Evolutionary conservation across 306 rosid genomes (phyloP).

Genomic region (Mimosa pudica): DNA sequence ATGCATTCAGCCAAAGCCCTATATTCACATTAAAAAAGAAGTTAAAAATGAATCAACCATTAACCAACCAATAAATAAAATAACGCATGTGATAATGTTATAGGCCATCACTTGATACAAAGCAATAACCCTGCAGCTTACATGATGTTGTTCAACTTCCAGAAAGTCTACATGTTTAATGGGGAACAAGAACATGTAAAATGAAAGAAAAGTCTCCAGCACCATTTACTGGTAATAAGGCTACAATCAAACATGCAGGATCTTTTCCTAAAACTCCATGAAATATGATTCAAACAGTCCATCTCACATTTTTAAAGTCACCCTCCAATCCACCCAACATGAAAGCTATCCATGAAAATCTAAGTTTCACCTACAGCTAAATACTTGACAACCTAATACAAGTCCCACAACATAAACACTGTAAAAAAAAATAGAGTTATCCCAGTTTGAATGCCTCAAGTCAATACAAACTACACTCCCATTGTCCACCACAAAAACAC

Average conservation of each 20-base stretch:
- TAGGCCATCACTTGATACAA: conserved; percentile 26
- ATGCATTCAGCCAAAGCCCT: conserved; percentile 88
- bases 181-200: conserved; percentile 7
- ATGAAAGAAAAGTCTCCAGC: neutral
- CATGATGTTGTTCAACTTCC: neutral
- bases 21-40: conserved; percentile 8
- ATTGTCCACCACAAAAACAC: conserved; percentile 28
- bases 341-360: neutral
- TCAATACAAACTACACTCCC: conserved; percentile 2
- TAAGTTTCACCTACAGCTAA: neutral
- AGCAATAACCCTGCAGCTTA: neutral
- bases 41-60: conserved; percentile 8
- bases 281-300: conserved; percentile 11
- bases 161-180: conserved; percentile 14
- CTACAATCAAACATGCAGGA: conserved; percentile 8
- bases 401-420: neutral
- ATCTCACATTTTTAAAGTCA: neutral
- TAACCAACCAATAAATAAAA: conserved; percentile 7
- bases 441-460: neutral
- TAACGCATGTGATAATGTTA: neutral
- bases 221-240: conserved; percentile 21
- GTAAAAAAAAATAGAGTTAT: no score
- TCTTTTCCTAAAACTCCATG: conserved; percentile 13
- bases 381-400: neutral
- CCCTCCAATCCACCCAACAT: conserved; percentile 2